These are phyloP conservation scores for Manihot esculenta DNA, from an alignment of 441 rosid species.

Conservation along the genomic window DNA sequence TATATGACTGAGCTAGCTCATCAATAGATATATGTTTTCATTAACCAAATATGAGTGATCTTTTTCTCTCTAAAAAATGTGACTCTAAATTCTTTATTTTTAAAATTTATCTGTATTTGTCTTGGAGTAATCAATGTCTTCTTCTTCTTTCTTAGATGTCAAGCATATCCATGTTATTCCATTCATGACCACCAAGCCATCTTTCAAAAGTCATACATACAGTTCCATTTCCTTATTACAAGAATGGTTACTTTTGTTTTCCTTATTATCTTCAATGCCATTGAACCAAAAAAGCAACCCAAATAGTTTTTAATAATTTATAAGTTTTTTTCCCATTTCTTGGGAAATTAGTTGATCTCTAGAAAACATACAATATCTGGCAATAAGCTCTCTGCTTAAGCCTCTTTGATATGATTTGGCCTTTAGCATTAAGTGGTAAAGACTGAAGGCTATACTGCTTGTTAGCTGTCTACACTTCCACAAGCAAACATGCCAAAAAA, in stretches of 20 bases:
- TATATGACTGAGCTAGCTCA: too few species aligned
- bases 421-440: constrained; percentile 4
- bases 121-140: neutral
- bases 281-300: neutral
- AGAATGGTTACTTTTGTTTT: too few species aligned
- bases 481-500: constrained; percentile 1
- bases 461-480: neutral
- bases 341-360: neutral
- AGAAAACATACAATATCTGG: too few species aligned
- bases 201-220: neutral
- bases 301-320: neutral
- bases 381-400: neutral
- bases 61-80: neutral
- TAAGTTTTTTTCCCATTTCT: neutral
- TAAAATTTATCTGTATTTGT: neutral
- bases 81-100: neutral
- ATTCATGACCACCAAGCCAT: neutral
- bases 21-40: too few species aligned
- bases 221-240: neutral
- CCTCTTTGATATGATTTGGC: neutral
- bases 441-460: neutral
- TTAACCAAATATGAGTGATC: too few species aligned
- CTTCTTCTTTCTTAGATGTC: constrained; percentile 16
- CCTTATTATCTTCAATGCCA: too few species aligned
- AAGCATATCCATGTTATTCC: neutral